A percentile compares a stretch with the other conserved stretches of the same genome.
These are phyloP conservation scores for Knufia fluminis DNA, from an alignment of 2,329 filamentous ascomycete genomes.

Conservation along the genomic window DNA sequence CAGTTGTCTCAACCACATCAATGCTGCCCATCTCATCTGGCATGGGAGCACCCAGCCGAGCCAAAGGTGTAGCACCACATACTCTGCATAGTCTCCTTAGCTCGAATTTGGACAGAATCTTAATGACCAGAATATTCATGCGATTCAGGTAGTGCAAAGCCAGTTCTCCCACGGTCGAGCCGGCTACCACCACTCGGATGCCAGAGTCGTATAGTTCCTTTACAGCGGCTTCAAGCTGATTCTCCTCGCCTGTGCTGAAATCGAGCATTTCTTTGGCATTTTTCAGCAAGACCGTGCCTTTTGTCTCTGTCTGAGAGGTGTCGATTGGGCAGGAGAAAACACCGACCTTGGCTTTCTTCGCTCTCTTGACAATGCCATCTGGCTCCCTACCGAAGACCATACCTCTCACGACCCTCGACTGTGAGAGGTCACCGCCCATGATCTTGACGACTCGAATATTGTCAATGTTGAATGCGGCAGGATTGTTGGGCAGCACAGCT, in stretches of 20 bases:
- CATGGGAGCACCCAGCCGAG: slow-evolving; percentile 92
- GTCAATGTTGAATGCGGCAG: slow-evolving; percentile 94
- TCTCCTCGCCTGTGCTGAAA: slow-evolving; percentile 94
- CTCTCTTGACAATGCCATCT: slow-evolving; percentile 87
- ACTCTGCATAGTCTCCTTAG: slow-evolving; percentile 89
- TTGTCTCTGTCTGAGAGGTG: slow-evolving; percentile 92
- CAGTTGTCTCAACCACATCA: slow-evolving; percentile 90
- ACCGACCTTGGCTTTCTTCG: slow-evolving; percentile 83
- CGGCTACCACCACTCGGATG: slow-evolving; percentile 81
- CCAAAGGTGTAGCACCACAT: slow-evolving; percentile 91
- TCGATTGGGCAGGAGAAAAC: slow-evolving; percentile 96
- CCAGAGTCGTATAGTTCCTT: slow-evolving; percentile 96
- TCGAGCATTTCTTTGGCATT: slow-evolving; percentile 98
- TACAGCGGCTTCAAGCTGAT: slow-evolving; percentile 78
- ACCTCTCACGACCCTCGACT: slow-evolving; percentile 88
- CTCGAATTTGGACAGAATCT: slow-evolving; percentile 97
- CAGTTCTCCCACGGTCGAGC: slow-evolving; percentile 87
- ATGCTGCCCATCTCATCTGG: slow-evolving; percentile 98
- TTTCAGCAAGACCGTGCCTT: slow-evolving; percentile 92
- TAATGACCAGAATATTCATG: slow-evolving; percentile 90
- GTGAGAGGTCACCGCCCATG: slow-evolving; percentile 91
- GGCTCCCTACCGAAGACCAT: slow-evolving; percentile 98
- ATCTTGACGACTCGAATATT: slow-evolving; percentile 99
- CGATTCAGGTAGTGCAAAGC: slow-evolving; percentile 97
- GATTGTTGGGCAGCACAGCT: slow-evolving; percentile 89